Conservation (phyloP, 1,139 yeast species). For the Geotrichum histeridarum region DNA sequence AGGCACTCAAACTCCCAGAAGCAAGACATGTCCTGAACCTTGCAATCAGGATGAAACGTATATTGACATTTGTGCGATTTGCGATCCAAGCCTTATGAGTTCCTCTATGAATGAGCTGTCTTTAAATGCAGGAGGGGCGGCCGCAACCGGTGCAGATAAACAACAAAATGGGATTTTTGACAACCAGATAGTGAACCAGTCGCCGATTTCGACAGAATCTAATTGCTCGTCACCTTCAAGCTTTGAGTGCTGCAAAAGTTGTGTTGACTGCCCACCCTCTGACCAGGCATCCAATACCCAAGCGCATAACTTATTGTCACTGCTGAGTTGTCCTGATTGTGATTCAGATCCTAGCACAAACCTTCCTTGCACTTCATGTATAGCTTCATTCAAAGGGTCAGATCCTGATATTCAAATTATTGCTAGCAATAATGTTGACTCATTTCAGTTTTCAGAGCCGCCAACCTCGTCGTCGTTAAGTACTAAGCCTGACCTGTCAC, state of each 20-base stretch:
- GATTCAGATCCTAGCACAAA: not conserved
- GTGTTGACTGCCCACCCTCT: not conserved
- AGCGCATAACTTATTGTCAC: not conserved
- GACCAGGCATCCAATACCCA: not conserved
- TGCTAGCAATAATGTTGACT: too few species aligned
- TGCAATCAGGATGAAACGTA: not conserved
- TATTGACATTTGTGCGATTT: constrained; percentile 1
- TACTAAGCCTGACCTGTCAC: too few species aligned
- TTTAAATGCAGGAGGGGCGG: not conserved
- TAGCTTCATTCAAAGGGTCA: too few species aligned
- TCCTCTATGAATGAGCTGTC: constrained; percentile 13
- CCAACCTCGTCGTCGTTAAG: not conserved
- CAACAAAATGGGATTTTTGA: not conserved
- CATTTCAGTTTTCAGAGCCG: not conserved
- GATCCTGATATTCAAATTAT: too few species aligned
- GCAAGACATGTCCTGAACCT: not conserved
- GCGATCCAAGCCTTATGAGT: constrained; percentile 12
- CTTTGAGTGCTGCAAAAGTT: constrained; percentile 3
- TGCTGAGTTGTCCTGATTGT: constrained; percentile 1
- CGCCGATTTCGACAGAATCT: not conserved
- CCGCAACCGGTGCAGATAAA: too few species aligned
- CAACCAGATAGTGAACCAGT: not conserved
- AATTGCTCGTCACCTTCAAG: constrained; percentile 4
- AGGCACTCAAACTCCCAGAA: too few species aligned
- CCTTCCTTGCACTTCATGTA: not conserved